These are phyloP conservation scores for Chaetoscypha palmicola DNA, from an alignment of 2,329 filamentous ascomycete genomes.

Conservation along the genomic window DNA sequence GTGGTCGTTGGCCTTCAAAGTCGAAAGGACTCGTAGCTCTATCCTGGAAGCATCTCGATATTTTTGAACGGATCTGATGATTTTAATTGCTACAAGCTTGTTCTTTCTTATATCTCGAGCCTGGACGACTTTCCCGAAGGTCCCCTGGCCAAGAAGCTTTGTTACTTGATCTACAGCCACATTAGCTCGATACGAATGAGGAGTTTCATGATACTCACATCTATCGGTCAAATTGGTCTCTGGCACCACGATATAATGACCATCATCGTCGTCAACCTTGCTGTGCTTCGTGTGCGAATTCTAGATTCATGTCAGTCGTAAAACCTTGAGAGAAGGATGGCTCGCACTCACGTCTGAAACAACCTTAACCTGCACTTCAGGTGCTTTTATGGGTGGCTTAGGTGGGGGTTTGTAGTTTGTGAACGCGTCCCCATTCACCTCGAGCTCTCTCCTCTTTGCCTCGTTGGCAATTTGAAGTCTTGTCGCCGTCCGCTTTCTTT, in stretches of 20 bases:
- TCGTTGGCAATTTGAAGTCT: conserved; percentile 77
- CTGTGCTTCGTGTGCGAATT: conserved; percentile 46
- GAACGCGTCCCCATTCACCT: conserved; percentile 63
- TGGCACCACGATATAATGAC: conserved; percentile 89
- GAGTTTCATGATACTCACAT: conserved; percentile 54
- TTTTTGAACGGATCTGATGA: conserved; percentile 96
- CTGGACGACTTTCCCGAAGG: conserved; percentile 96
- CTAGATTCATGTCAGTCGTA: conserved; percentile 24
- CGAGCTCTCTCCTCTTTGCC: conserved; percentile 69
- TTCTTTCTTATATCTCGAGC: conserved; percentile 72
- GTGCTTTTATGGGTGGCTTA: conserved; percentile 83
- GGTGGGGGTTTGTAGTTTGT: conserved; percentile 79
- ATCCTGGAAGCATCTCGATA: conserved; percentile 95
- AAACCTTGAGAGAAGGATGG: not conserved
- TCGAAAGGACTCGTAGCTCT: conserved; percentile 86
- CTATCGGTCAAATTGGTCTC: conserved; percentile 79
- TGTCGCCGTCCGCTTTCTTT: conserved; percentile 73
- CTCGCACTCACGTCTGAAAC: conserved; percentile 52
- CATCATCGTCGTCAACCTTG: conserved; percentile 92
- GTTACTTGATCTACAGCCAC: conserved; percentile 66
- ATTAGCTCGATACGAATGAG: conserved; percentile 21
- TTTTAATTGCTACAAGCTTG: conserved; percentile 86
- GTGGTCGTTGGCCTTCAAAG: conserved; percentile 82
- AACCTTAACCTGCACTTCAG: conserved; percentile 61
- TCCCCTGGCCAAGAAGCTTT: conserved; percentile 88